A percentile compares a stretch with the other conserved stretches of the same genome.
These are phyloP conservation scores for Chondrostereum purpureum DNA, from an alignment of 1,284 basidiomycete species.

Conservation along the genomic window DNA sequence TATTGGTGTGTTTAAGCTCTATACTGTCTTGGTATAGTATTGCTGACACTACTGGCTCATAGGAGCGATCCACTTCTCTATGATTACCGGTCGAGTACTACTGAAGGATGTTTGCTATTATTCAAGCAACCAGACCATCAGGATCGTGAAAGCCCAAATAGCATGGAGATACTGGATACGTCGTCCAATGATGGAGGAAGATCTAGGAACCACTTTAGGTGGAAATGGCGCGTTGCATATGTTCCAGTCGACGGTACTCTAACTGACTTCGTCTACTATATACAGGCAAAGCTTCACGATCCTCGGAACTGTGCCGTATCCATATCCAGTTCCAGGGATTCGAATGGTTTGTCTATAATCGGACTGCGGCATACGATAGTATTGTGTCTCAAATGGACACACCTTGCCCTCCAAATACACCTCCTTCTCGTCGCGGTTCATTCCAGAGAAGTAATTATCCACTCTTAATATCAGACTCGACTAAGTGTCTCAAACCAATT, in stretches of 20 bases:
- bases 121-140: constrained; percentile 84
- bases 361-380: constrained; percentile 79
- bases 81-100: constrained; percentile 80
- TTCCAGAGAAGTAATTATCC: constrained; percentile 13
- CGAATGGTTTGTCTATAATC: constrained; percentile 89
- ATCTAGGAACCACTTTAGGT: constrained; percentile 48
- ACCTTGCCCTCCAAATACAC: constrained; percentile 24
- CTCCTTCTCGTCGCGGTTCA: constrained; percentile 15
- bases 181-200: constrained; percentile 57
- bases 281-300: constrained; percentile 29
- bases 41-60: constrained; percentile 1
- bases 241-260: no score
- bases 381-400: constrained; percentile 71
- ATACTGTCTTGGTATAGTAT: constrained; percentile 5
- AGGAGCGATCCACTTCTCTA: constrained; percentile 88
- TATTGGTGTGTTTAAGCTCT: constrained; percentile 45
- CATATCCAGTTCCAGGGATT: constrained; percentile 75
- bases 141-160: constrained; percentile 75
- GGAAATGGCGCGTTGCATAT: constrained; percentile 50
- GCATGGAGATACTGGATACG: constrained; percentile 93
- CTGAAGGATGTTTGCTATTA: constrained; percentile 84
- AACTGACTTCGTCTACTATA: no score
- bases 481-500: background rate
- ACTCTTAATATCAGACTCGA: background rate
- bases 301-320: constrained; percentile 66